Evolutionary conservation across 2,329 filamentous ascomycete species (phyloP).

Genomic region (Sclerotinia sclerotiorum): DNA sequence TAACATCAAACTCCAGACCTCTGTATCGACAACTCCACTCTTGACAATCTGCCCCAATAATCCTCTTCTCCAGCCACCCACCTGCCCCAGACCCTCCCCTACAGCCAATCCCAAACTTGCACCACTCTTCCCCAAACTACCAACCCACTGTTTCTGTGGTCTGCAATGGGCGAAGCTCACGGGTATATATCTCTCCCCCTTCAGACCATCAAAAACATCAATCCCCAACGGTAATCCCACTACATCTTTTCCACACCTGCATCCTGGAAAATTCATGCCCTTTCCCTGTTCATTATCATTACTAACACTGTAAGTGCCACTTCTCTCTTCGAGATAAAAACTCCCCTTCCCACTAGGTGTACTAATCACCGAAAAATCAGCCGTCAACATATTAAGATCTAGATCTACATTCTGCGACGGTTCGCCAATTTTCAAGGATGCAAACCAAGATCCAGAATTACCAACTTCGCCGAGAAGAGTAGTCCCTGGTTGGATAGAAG

Average conservation of each 20-base stretch:
- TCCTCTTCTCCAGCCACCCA: constrained; percentile 4
- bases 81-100: constrained; percentile 22
- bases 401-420: constrained; percentile 30
- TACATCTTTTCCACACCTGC: neutral
- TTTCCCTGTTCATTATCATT: constrained; percentile 11
- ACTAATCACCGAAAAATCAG: constrained; percentile 29
- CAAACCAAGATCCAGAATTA: constrained; percentile 30
- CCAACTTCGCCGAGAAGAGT: constrained; percentile 31
- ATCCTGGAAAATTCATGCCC: constrained; percentile 2
- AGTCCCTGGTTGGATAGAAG: constrained; percentile 1
- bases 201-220: neutral
- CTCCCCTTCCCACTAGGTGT: constrained; percentile 29
- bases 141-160: constrained; percentile 30
- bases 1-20: constrained; percentile 32
- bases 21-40: constrained; percentile 26
- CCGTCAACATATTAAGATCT: constrained; percentile 33
- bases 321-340: constrained; percentile 27
- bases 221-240: constrained; percentile 5
- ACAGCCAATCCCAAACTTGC: constrained; percentile 31
- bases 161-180: constrained; percentile 33
- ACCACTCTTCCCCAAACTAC: constrained; percentile 23
- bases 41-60: constrained; percentile 29
- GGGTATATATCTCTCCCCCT: constrained; percentile 18
- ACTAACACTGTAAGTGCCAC: constrained; percentile 29
- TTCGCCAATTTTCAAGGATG: constrained; percentile 29